Evolutionary conservation across 768 basidiomycete genomes (phyloP).

Genomic region (Auriscalpium vulgare): DNA sequence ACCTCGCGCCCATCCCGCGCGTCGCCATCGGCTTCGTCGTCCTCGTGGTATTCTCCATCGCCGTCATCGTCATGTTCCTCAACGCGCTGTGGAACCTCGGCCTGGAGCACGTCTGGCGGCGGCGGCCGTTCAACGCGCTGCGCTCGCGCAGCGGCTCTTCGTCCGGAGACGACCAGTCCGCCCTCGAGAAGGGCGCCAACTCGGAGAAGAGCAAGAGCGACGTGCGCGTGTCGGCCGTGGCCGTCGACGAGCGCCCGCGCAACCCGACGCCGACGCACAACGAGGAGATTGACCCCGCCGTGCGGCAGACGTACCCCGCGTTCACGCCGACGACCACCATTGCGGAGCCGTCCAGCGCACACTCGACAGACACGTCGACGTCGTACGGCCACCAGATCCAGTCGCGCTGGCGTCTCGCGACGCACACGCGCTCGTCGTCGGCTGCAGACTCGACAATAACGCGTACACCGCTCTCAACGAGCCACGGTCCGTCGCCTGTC

Average conservation of each 20-base stretch:
- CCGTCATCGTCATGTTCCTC: conserved; percentile 60
- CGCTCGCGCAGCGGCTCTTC: conserved; percentile 14
- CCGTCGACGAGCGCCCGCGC: conserved; percentile 27
- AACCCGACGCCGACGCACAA: conserved; percentile 50
- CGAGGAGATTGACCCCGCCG: conserved; percentile 32
- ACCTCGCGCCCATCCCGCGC: conserved; percentile 67
- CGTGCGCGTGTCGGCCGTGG: not conserved
- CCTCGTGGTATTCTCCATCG: conserved; percentile 63
- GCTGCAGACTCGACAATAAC: not conserved
- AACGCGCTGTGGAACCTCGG: conserved; percentile 49
- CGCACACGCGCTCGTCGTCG: not conserved
- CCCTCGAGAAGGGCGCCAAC: conserved; percentile 23
- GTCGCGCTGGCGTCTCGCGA: conserved; percentile 10
- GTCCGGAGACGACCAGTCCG: conserved; percentile 6
- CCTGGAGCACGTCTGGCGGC: conserved; percentile 24
- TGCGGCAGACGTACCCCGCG: conserved; percentile 33
- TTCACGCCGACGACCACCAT: conserved; percentile 27
- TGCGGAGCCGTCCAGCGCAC: conserved; percentile 12
- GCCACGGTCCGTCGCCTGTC: not conserved
- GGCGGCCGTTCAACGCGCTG: conserved; percentile 12
- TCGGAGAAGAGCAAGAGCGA: conserved; percentile 13
- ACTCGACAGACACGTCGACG: conserved; percentile 8
- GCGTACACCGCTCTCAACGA: not conserved
- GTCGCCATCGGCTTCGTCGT: conserved; percentile 74
- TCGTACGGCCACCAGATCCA: conserved; percentile 11